Conservation (phyloP, 2,329 filamentous ascomycete genomes). For the Penicillium sclerotiorum region DNA sequence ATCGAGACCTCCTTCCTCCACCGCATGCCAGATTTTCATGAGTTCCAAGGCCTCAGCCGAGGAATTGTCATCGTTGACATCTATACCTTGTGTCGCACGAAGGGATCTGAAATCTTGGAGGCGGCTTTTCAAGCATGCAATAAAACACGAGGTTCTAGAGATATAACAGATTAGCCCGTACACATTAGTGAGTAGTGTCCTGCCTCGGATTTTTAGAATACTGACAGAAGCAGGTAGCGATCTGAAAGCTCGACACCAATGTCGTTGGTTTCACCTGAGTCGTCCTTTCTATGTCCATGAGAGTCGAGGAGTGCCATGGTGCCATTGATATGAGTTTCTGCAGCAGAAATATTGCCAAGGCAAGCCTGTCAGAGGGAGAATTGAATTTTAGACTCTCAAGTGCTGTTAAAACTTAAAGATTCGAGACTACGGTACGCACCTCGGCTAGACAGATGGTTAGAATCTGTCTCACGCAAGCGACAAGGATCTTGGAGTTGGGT, state of each 20-base stretch:
- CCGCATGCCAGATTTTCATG: not conserved
- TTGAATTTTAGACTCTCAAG: not conserved
- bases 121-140: not conserved
- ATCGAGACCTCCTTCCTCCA: not conserved
- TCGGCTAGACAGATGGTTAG: slow-evolving; percentile 2
- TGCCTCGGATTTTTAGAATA: not conserved
- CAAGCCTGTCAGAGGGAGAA: not conserved
- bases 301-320: not conserved
- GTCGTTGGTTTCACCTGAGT: not conserved
- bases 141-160: not conserved
- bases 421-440: not conserved
- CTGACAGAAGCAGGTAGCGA: not conserved
- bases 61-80: not conserved
- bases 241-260: not conserved
- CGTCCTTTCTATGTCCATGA: not conserved
- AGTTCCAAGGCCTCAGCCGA: not conserved
- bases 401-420: no score
- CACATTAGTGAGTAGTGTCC: not conserved
- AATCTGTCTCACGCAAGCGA: not conserved
- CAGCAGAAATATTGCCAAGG: not conserved
- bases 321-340: not conserved
- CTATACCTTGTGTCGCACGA: not conserved
- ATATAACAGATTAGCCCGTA: not conserved
- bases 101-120: not conserved
- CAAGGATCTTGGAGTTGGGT: not conserved